phyloP scores from a whole-genome alignment of 495 filamentous ascomycete species.

The Xylaria telfairii region DNA sequence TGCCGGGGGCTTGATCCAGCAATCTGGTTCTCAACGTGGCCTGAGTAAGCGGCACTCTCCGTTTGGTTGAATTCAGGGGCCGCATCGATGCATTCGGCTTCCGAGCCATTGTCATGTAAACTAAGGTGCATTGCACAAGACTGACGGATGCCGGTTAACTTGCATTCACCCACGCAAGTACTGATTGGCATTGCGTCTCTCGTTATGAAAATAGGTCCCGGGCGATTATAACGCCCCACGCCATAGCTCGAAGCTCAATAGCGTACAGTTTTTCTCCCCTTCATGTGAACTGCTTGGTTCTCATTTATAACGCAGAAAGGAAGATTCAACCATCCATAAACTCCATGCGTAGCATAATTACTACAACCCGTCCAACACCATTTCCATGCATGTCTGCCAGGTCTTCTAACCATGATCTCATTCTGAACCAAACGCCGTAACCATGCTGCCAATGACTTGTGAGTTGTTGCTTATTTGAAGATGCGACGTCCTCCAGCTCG shows the following conservation, averaged over 20 bases:
- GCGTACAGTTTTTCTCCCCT: neutral
- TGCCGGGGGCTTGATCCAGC: slow-evolving; percentile 3
- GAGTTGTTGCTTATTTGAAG: slow-evolving; percentile 58
- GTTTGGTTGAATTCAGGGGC: neutral
- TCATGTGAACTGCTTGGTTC: neutral
- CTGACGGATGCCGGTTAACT: neutral
- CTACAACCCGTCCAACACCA: neutral
- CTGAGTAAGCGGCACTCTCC: slow-evolving; percentile 2
- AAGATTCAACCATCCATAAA: neutral
- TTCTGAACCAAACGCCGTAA: slow-evolving; percentile 14
- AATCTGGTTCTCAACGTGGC: neutral
- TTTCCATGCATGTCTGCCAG: neutral
- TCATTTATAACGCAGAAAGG: neutral
- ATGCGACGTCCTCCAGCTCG: slow-evolving; percentile 68
- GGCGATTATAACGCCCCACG: neutral
- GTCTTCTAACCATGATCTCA: neutral
- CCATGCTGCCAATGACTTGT: neutral
- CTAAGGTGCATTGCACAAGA: neutral
- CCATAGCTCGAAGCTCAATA: neutral
- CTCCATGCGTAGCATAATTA: slow-evolving; percentile 1
- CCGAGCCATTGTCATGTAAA: neutral
- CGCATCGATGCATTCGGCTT: neutral
- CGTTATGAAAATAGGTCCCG: neutral
- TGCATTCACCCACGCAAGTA: neutral
- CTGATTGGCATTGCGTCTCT: neutral